phyloP scores from a whole-genome alignment of 1,139 yeast genomes.

The Torulaspora pretoriensis region DNA sequence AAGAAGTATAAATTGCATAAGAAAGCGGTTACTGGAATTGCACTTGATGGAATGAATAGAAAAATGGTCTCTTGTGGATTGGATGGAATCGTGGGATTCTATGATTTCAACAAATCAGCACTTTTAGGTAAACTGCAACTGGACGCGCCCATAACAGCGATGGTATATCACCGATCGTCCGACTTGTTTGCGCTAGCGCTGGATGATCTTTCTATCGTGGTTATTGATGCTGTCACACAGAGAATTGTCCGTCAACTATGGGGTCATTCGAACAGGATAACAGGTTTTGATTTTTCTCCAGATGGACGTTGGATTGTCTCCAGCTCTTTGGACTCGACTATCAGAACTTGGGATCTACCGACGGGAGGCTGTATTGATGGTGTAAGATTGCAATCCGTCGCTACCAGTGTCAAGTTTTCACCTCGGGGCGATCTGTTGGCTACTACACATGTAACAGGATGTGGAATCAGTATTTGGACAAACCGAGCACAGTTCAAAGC shows the following conservation, averaged over 20 bases:
- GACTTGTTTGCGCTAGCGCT: conserved; percentile 81
- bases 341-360: conserved; percentile 97
- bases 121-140: conserved; percentile 64
- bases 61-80: conserved; percentile 82
- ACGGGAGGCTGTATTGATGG: conserved; percentile 98
- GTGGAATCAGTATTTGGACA: conserved; percentile 91
- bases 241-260: conserved; percentile 79
- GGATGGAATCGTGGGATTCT: conserved; percentile 86
- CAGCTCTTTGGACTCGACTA: conserved; percentile 76
- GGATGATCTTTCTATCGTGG: conserved; percentile 81
- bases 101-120: conserved; percentile 72
- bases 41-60: conserved; percentile 84
- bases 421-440: conserved; percentile 91
- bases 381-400: conserved; percentile 69
- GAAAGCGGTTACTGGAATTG: conserved; percentile 81
- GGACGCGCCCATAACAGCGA: conserved; percentile 70
- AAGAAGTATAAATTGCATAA: conserved; percentile 64
- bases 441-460: conserved; percentile 86
- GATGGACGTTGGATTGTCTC: conserved; percentile 95
- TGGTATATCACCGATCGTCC: conserved; percentile 75
- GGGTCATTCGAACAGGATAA: conserved; percentile 88
- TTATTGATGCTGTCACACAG: conserved; percentile 77
- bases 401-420: conserved; percentile 74
- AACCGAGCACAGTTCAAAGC: conserved; percentile 76
- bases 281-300: conserved; percentile 86